Evolutionary conservation across 2,329 filamentous ascomycete genomes (phyloP), one percentile per base, ranked within the genome.

Genomic region (Graphium sp.): DNA sequence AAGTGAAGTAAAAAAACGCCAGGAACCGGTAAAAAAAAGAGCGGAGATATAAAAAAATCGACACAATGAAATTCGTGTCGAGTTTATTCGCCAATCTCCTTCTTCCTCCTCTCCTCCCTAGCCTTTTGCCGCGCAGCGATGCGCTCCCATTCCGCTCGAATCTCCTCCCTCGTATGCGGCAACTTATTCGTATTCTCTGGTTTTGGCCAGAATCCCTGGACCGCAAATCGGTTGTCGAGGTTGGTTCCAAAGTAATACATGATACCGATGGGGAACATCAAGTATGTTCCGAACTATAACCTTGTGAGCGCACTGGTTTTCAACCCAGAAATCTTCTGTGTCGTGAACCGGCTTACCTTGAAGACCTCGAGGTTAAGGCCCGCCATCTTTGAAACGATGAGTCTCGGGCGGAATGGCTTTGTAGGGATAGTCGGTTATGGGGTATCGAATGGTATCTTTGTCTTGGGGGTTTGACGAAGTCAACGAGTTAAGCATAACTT

Each of bases 191-290:
- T 76, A 47, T 85, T 65, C 37, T 79, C 74, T 5, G 73, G 62
- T 44, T 75, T 82, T 17, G 89, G 89, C 89, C 89, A 98, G 63
- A 98, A 98, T 33, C 78, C 80, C 14, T 79, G 74, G 2, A 95
- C 82, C 26, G 68, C 59, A 62, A 98, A 98, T 38, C 83, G 77
- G 40, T 77, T 68, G 55, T 98, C 89, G 48, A 98, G 81, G 54
- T 98, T 98, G 32, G 85, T 93, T 49, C 89, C 89, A 54, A 95
- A 98, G 62, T 98, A 98, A 66, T 91, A 95, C 89, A 98, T 98
- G 63, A 89, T 85, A 43, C 82, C 84, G 45, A 98, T 95, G 12
- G 89, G 89, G 57, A 98, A 98, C 67, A 94, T 77, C 60, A 98
- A 76, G 61, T 98, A 98, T 68, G 91, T 81, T 60, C 87, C 85